Base-by-base conservation (phyloP, 768 basidiomycete genomes). In the Boletellus ananiceps region DNA sequence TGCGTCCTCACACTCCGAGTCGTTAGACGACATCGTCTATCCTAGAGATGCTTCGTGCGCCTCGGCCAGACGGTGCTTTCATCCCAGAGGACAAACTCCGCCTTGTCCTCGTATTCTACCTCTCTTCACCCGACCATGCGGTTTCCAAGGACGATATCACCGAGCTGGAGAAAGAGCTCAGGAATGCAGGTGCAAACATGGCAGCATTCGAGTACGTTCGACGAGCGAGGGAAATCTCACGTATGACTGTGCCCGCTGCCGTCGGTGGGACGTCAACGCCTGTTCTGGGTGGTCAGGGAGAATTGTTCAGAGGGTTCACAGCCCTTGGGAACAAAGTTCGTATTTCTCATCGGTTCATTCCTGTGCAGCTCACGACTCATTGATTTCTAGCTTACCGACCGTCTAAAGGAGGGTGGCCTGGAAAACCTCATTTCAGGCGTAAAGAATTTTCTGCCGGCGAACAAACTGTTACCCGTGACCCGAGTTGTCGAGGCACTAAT, bases 391-490 rank as follows among this genome's bases (percentile, higher is more conserved):
- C 80, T 98, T 40, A 94, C 93, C 1, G 92, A 93, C 63, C 81
- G 91, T 40, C 73, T 98, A 47, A 90, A 94, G 69, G 95, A 96
- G 63, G 90, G 93, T 32, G 93, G 93, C n/a, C 77, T 98, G 29
- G 94, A 98, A 66, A 95, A 95, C 65, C 75, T 99, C 14, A 90
- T 99, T 54, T 94, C 93, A 0, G 95, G 94, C 34, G 96, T 99
- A 60, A 96, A 95, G 67, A 97, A 96, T 70, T 93, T 99, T 75
- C 71, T 99, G 15, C 96, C 96, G 1, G 86, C 91, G 2, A 91
- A 93, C 65, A 95, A 99, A 69, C 80, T 96, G 34, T 79, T 96
- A 42, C 86, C 92, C 11, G 83, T 95, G 40, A 97, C 96, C 0
- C 84, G 96, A 11, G 76, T 99, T 29, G 85, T 89, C 2, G 96